Conservation (phyloP, 1,284 basidiomycete genomes). For the Thecaphora thlaspeos region DNA sequence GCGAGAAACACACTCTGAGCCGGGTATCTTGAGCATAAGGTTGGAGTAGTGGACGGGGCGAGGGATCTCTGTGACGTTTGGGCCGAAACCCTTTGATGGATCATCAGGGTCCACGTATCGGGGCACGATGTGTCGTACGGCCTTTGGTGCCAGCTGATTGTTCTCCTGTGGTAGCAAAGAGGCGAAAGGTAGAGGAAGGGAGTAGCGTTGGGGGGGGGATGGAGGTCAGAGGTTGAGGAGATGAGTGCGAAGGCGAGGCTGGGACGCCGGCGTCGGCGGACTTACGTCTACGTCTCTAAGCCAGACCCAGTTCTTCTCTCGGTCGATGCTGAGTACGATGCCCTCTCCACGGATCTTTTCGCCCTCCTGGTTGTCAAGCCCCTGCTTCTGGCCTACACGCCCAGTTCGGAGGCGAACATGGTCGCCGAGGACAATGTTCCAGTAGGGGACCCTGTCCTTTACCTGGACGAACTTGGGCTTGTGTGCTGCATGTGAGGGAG, state of each 20-base stretch:
- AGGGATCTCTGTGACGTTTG: slow-evolving; percentile 44
- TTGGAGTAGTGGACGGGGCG: slow-evolving; percentile 57
- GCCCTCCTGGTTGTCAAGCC: slow-evolving; percentile 18
- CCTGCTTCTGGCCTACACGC: slow-evolving; percentile 34
- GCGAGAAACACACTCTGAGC: slow-evolving; percentile 31
- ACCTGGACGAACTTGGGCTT: slow-evolving; percentile 55
- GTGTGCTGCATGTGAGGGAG: slow-evolving; percentile 53
- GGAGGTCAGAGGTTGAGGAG: not conserved
- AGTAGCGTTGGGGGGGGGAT: not conserved
- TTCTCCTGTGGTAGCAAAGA: slow-evolving; percentile 32
- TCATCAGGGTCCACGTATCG: slow-evolving; percentile 41
- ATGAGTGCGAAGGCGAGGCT: not conserved
- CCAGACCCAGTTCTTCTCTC: slow-evolving; percentile 50
- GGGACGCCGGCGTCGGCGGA: not conserved
- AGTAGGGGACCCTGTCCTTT: slow-evolving; percentile 59
- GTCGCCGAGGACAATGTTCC: slow-evolving; percentile 59
- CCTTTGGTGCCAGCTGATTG: slow-evolving; percentile 48
- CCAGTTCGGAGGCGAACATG: slow-evolving; percentile 56
- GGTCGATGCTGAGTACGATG: slow-evolving; percentile 48
- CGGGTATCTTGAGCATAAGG: slow-evolving; percentile 54
- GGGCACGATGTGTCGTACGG: slow-evolving; percentile 45
- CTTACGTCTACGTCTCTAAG: slow-evolving; percentile 43
- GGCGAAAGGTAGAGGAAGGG: too few relatives aligned
- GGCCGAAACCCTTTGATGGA: slow-evolving; percentile 46
- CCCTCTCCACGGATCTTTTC: slow-evolving; percentile 46